Conservation (phyloP, 2,329 filamentous ascomycete genomes). For the Calonectria pteridis region DNA sequence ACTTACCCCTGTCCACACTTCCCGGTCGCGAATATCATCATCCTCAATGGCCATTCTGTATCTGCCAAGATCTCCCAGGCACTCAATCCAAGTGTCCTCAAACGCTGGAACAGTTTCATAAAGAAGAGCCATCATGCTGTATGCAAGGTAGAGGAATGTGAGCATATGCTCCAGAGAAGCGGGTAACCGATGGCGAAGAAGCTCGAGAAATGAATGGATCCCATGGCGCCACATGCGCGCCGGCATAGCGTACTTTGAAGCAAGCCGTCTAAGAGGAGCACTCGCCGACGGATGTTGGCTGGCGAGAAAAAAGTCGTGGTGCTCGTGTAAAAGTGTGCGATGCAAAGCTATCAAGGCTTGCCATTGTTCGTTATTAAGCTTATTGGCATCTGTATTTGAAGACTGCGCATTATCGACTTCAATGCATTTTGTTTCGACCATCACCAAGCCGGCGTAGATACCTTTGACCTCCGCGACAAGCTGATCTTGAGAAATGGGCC, state of each 20-base stretch:
- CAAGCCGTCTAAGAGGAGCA: slow-evolving; percentile 73
- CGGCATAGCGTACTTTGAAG: slow-evolving; percentile 90
- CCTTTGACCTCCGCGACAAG: slow-evolving; percentile 84
- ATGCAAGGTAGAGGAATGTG: slow-evolving; percentile 88
- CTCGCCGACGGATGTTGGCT: slow-evolving; percentile 87
- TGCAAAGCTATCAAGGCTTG: slow-evolving; percentile 87
- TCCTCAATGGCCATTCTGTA: slow-evolving; percentile 94
- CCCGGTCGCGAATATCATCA: slow-evolving; percentile 78
- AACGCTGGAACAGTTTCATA: slow-evolving; percentile 89
- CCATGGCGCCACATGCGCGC: slow-evolving; percentile 95
- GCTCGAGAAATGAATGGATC: slow-evolving; percentile 86
- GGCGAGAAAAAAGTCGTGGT: slow-evolving; percentile 88
- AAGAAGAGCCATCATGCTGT: slow-evolving; percentile 88
- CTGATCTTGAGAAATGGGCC: slow-evolving; percentile 81
- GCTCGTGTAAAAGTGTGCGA: slow-evolving; percentile 82
- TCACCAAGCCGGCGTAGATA: slow-evolving; percentile 85
- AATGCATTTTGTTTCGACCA: slow-evolving; percentile 90
- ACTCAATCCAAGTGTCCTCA: slow-evolving; percentile 93
- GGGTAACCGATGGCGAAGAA: slow-evolving; percentile 80
- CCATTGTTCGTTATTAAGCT: slow-evolving; percentile 79
- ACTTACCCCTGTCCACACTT: slow-evolving; percentile 85
- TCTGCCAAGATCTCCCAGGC: slow-evolving; percentile 85
- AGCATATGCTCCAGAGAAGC: slow-evolving; percentile 89
- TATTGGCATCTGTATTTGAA: slow-evolving; percentile 56
- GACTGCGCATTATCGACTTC: slow-evolving; percentile 79